A percentile compares a stretch with the other conserved stretches of the same genome.
phyloP scores from a whole-genome alignment of 2,329 filamentous ascomycete genomes.

The Ophiocordyceps sinensis region DNA sequence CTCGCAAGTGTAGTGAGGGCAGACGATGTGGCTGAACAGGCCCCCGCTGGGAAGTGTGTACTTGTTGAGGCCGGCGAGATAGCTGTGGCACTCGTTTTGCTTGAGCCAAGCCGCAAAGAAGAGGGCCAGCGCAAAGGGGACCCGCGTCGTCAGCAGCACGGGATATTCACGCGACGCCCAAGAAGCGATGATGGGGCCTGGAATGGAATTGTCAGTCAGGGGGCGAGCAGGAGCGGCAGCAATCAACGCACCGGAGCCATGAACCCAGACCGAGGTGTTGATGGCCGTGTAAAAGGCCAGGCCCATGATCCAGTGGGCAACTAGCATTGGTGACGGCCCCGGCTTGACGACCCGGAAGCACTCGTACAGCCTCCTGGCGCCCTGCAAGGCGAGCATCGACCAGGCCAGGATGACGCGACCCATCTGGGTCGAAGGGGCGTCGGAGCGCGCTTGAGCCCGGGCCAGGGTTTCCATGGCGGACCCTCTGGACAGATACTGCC shows the following conservation, averaged over 20 bases:
- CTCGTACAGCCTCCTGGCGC: slow-evolving; percentile 62
- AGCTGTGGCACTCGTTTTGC: slow-evolving; percentile 60
- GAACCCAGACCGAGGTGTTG: slow-evolving; percentile 69
- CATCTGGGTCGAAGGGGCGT: slow-evolving; percentile 31
- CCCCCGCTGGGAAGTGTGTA: slow-evolving; percentile 69
- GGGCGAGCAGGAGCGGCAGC: not conserved
- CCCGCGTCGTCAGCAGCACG: slow-evolving; percentile 10
- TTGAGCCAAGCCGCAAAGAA: slow-evolving; percentile 57
- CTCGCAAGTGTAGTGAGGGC: slow-evolving; percentile 86
- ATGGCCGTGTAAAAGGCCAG: slow-evolving; percentile 62
- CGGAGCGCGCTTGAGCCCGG: slow-evolving; percentile 16
- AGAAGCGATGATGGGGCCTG: slow-evolving; percentile 18
- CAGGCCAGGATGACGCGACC: slow-evolving; percentile 53
- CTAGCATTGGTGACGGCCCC: slow-evolving; percentile 62
- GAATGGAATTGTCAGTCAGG: not conserved
- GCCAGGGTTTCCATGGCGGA: slow-evolving; percentile 32
- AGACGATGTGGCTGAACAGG: slow-evolving; percentile 58
- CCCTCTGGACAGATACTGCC: slow-evolving; percentile 45
- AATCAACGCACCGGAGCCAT: slow-evolving; percentile 50
- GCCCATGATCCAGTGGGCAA: slow-evolving; percentile 70
- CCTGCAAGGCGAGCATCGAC: slow-evolving; percentile 63
- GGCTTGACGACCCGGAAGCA: slow-evolving; percentile 49
- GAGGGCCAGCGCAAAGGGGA: slow-evolving; percentile 36
- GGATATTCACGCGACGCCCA: slow-evolving; percentile 12
- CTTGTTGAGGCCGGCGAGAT: slow-evolving; percentile 58